Base-by-base conservation (phyloP, 106 monocot genomes). In the Triglochin maritima region DNA sequence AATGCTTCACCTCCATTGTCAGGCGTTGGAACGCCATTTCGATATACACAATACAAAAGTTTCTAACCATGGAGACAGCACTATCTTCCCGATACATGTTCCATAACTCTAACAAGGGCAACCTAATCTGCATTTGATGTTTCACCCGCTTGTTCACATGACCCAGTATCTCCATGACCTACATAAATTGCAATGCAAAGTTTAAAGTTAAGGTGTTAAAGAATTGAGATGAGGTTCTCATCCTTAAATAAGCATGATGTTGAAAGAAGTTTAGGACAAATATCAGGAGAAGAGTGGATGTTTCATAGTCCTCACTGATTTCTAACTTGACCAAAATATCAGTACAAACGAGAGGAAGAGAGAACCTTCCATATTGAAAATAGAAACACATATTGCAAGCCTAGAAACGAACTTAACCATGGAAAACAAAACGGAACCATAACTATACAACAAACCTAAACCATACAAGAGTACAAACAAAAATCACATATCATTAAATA, bases 61-160 rank as follows among this genome's bases (percentile, higher is more conserved):
- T 98, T 58, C 86, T 83, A 58, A 98, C 88, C 74, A 98, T 98
- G 14, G 84, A 51, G 3, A 63, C 66, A 12, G 76, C 73, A 79
- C 14, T 63, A 11, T 76, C 71, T 62, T 92, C 88, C 45, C 66
- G 71, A 68, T 98, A 98, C 55, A 84, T 69, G 50, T 66, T 86
- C 91, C 91, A 88, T n/a, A 98, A 67, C 59, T 92, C 91, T 67
- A 75, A 49, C 55, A 88, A 63, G 6, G 96, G 96, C 65, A 98
- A 65, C 42, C 69, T 69, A 55, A 98, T 98, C 17, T 98, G 88
- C 14, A 59, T 57, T 12, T 69, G 83, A 64, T 88, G 78, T 75
- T 98, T 91, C 76, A 98, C 96, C 67, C 96, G 74, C 68, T 90
- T 98, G 78, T 98, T 98, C 66, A 98, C 75, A 66, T 98, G 96